Evolutionary conservation across 2,329 filamentous ascomycete genomes (phyloP).

Genomic region (Monosporascus sp.): DNA sequence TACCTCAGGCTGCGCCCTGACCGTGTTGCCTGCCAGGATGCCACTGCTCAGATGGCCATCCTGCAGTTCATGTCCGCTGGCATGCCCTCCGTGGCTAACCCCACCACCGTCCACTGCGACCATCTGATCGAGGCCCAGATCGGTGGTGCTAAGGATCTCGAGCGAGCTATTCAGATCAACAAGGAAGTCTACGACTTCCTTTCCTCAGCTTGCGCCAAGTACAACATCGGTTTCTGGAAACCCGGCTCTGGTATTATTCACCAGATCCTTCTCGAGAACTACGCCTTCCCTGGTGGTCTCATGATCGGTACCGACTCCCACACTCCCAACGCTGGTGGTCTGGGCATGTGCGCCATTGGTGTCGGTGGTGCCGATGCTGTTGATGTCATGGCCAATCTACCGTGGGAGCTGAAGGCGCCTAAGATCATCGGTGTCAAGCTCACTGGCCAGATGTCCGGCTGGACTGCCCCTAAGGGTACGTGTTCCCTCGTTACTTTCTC

Average conservation of each 20-base stretch:
- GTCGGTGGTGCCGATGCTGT: constrained; percentile 98
- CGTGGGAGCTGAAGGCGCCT: constrained; percentile 97
- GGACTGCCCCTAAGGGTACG: constrained; percentile 87
- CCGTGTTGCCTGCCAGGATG: constrained; percentile 98
- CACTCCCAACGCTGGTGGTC: constrained; percentile 94
- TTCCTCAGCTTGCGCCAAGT: constrained; percentile 90
- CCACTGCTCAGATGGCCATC: constrained; percentile 98
- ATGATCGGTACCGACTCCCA: constrained; percentile 98
- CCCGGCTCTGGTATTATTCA: constrained; percentile 99
- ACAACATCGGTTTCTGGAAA: constrained; percentile 99
- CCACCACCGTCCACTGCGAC: constrained; percentile 95
- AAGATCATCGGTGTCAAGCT: constrained; percentile 96
- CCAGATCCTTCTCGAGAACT: constrained; percentile 98
- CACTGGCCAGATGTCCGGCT: constrained; percentile 82
- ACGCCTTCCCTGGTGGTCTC: constrained; percentile 96
- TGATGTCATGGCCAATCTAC: constrained; percentile 73
- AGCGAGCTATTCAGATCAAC: constrained; percentile 87
- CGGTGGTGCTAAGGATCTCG: constrained; percentile 90
- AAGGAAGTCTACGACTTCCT: constrained; percentile 99
- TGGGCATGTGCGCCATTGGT: constrained; percentile 92
- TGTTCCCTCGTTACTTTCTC: constrained; percentile 11
- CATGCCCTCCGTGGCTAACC: constrained; percentile 92
- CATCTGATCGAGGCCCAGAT: constrained; percentile 98
- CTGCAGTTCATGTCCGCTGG: constrained; percentile 99
- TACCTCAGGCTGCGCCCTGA: constrained; percentile 97